phyloP scores from a whole-genome alignment of 768 basidiomycete species.

The Suillus plorans region DNA sequence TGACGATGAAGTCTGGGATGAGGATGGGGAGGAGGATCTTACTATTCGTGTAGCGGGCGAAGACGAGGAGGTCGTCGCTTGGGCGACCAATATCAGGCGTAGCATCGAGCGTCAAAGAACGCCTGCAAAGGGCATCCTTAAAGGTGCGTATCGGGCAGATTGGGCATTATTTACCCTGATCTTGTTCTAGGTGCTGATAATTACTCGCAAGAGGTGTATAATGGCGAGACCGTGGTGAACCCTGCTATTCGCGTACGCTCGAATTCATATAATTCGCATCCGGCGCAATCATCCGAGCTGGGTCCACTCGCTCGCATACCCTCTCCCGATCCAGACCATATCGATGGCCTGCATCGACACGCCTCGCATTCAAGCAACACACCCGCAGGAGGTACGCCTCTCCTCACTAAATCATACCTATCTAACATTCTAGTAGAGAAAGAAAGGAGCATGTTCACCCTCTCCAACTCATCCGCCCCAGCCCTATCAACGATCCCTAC shows the following conservation, averaged over 20 bases:
- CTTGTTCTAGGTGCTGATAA: constrained; percentile 54
- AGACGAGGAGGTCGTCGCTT: constrained; percentile 66
- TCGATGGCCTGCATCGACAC: constrained; percentile 82
- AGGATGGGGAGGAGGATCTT: constrained; percentile 66
- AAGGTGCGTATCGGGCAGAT: constrained; percentile 40
- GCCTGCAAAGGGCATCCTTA: constrained; percentile 86
- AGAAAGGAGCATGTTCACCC: constrained; percentile 62
- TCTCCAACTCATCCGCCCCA: constrained; percentile 90
- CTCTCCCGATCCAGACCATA: constrained; percentile 81
- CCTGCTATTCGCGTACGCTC: constrained; percentile 61
- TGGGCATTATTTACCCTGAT: not conserved
- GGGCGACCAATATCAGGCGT: constrained; percentile 74
- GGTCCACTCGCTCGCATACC: constrained; percentile 84
- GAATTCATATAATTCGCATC: constrained; percentile 73
- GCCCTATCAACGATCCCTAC: constrained; percentile 63
- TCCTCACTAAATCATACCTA: constrained; percentile 25
- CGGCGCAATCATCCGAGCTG: constrained; percentile 46
- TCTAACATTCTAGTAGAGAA: constrained; percentile 37
- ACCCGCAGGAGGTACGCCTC: constrained; percentile 22
- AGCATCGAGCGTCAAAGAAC: constrained; percentile 63
- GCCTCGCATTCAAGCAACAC: constrained; percentile 44
- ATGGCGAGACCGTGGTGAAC: constrained; percentile 39
- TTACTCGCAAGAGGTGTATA: constrained; percentile 64
- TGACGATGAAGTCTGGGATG: constrained; percentile 78
- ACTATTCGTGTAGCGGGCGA: constrained; percentile 66